These are phyloP conservation scores for Naematelia aurantialba DNA, from an alignment of 768 basidiomycete genomes.

Conservation along the genomic window DNA sequence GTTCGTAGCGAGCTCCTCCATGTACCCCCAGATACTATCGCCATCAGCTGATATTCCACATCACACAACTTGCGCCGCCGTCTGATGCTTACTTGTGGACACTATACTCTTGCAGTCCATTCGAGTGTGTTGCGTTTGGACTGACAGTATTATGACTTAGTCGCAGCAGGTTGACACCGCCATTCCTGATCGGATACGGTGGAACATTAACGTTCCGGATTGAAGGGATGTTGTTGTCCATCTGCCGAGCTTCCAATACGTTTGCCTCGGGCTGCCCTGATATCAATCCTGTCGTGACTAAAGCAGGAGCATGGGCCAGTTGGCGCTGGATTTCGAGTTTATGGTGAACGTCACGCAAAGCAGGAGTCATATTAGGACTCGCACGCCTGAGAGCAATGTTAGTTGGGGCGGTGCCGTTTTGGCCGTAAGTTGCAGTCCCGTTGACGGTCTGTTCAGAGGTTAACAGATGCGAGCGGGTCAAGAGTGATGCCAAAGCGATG, in stretches of 20 bases:
- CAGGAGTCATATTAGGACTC: not conserved
- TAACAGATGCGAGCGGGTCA: not conserved
- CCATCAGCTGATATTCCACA: not conserved
- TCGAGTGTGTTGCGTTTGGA: constrained; percentile 55
- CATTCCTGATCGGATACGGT: constrained; percentile 2
- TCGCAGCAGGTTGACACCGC: not conserved
- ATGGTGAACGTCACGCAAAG: not conserved
- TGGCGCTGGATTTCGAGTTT: not conserved
- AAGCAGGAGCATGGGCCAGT: not conserved
- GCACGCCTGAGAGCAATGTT: not conserved
- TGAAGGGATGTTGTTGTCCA: not conserved
- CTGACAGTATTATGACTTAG: constrained; percentile 3
- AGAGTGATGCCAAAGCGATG: not conserved
- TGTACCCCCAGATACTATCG: constrained; percentile 50
- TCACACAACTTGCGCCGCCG: no score
- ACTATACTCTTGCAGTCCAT: constrained; percentile 54
- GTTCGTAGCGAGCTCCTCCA: constrained; percentile 68
- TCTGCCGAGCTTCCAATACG: not conserved
- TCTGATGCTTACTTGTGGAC: constrained; percentile 28
- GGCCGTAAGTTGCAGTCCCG: not conserved
- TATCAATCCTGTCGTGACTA: not conserved
- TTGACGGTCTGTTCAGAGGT: not conserved
- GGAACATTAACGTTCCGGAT: not conserved
- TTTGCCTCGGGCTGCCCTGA: no score
- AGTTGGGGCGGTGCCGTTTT: not conserved